phyloP scores from a whole-genome alignment of 306 rosid species.

The Cicer arietinum region DNA sequence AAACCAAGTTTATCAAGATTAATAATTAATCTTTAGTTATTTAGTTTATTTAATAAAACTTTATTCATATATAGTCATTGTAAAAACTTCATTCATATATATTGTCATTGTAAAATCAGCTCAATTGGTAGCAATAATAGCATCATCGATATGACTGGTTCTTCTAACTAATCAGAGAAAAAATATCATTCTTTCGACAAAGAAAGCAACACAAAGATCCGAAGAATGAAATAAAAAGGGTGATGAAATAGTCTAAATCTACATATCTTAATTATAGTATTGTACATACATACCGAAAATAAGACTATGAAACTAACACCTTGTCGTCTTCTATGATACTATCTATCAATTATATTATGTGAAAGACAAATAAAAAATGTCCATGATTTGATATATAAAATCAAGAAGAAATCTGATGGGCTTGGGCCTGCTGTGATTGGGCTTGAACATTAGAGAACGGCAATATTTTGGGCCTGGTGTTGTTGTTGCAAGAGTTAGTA shows the following conservation, averaged over 20 bases:
- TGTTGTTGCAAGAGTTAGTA: conserved; percentile 45
- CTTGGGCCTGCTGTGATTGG: conserved; percentile 50
- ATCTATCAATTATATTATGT: not conserved
- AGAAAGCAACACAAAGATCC: not conserved
- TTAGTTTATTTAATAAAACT: too few species aligned
- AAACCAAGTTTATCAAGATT: too few species aligned
- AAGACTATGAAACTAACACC: not conserved
- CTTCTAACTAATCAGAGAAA: conserved; percentile 33
- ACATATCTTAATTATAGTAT: not conserved
- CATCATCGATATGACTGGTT: not conserved
- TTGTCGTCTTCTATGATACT: not conserved
- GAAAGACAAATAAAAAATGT: not conserved
- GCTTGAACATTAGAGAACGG: conserved; percentile 50
- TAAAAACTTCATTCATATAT: too few species aligned
- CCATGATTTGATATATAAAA: not conserved
- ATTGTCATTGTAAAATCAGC: too few species aligned
- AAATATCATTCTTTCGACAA: conserved; percentile 30
- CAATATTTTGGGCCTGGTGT: conserved; percentile 43
- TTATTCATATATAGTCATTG: too few species aligned
- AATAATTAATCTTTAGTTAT: too few species aligned
- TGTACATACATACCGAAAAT: not conserved
- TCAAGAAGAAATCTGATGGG: conserved; percentile 58
- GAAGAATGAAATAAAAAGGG: not conserved
- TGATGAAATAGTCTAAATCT: not conserved
- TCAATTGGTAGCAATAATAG: too few species aligned